phyloP scores from a whole-genome alignment of 352 stramenopile genomes.

The Thalassiosira livingstoniorum region DNA sequence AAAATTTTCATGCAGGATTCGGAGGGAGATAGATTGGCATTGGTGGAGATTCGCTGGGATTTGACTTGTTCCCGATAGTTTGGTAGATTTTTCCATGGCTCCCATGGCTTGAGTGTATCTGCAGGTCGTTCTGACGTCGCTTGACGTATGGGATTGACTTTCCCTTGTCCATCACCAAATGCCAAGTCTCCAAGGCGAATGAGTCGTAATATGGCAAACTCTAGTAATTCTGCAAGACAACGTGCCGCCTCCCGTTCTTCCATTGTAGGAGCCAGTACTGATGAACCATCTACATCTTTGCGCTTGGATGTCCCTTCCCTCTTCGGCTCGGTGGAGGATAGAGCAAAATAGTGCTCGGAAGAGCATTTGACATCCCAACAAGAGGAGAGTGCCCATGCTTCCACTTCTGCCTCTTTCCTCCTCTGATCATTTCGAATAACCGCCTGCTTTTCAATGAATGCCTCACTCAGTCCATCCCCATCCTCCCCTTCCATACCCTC shows the following conservation, averaged over 20 bases:
- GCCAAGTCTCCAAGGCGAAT: constrained; percentile 69
- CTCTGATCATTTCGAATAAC: constrained; percentile 28
- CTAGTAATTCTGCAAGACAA: constrained; percentile 74
- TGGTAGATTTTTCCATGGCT: constrained; percentile 61
- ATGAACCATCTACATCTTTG: not conserved
- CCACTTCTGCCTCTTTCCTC: constrained; percentile 53
- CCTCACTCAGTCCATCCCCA: constrained; percentile 29
- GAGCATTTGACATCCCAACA: constrained; percentile 80
- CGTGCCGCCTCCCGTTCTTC: constrained; percentile 54
- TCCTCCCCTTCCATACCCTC: constrained; percentile 28
- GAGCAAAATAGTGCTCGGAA: constrained; percentile 52
- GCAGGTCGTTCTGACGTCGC: constrained; percentile 50
- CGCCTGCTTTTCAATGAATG: no score
- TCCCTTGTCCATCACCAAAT: constrained; percentile 14
- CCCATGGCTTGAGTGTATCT: constrained; percentile 69
- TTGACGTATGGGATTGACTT: constrained; percentile 61
- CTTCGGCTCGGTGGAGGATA: not conserved
- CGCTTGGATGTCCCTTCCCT: not conserved
- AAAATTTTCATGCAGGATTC: constrained; percentile 26
- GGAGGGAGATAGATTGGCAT: not conserved
- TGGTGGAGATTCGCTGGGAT: not conserved
- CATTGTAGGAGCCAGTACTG: constrained; percentile 11
- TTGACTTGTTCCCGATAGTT: constrained; percentile 18
- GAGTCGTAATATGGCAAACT: constrained; percentile 73
- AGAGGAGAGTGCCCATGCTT: constrained; percentile 72